Conservation (phyloP, 306 rosid species). For the Sindora glabra region DNA sequence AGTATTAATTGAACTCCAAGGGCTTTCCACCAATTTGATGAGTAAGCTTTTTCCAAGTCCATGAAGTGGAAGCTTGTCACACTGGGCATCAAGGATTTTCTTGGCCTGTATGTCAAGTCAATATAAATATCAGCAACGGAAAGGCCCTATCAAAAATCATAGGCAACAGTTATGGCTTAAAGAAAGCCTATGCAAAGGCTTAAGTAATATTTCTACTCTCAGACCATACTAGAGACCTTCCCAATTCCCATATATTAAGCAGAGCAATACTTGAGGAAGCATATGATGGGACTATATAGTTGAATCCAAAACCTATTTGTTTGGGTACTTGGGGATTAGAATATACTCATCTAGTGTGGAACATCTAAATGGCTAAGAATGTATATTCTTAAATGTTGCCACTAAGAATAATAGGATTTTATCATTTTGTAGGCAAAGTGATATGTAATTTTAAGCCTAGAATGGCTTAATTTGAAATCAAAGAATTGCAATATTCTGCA, state of each 20-base stretch:
- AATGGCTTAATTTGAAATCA: background rate
- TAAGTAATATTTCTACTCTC: background rate
- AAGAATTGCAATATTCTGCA: background rate
- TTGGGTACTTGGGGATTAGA: constrained; percentile 6
- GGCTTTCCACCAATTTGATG: constrained; percentile 91
- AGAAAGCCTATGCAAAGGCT: background rate
- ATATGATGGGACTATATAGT: background rate
- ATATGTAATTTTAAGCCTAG: background rate
- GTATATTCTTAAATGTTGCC: too few species aligned
- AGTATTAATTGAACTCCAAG: constrained; percentile 62
- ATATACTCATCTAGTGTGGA: constrained; percentile 3
- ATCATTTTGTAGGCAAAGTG: background rate
- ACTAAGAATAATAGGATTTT: background rate
- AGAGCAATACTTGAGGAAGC: background rate
- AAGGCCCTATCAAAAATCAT: constrained; percentile 6
- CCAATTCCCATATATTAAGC: constrained; percentile 6
- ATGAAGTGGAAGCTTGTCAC: constrained; percentile 85
- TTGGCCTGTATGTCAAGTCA: constrained; percentile 52
- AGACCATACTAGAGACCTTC: background rate
- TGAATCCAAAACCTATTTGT: background rate
- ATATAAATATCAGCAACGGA: constrained; percentile 23
- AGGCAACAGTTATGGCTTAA: constrained; percentile 5
- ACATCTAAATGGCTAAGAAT: background rate
- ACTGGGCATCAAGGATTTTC: constrained; percentile 52
- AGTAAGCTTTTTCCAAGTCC: constrained; percentile 74